phyloP scores from a whole-genome alignment of 192 early-diverging fungal genomes.

The Mortierella claussenii region DNA sequence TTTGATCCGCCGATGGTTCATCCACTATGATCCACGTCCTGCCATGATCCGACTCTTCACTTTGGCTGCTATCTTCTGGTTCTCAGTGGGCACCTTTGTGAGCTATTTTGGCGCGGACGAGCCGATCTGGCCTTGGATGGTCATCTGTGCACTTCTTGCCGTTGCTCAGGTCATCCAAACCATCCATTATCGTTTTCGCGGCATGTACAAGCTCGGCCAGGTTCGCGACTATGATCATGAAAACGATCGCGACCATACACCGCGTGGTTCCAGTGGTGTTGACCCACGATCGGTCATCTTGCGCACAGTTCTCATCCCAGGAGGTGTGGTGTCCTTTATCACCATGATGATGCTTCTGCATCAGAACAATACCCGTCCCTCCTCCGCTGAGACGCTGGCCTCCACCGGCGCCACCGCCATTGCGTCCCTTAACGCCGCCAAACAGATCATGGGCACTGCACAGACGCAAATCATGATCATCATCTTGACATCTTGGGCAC shows the following conservation, averaged over 20 bases:
- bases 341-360: constrained; percentile 63
- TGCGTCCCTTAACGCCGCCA: constrained; percentile 28
- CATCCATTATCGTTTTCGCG: constrained; percentile 39
- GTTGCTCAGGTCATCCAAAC: constrained; percentile 56
- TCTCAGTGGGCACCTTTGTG: constrained; percentile 58
- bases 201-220: constrained; percentile 10
- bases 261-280: constrained; percentile 8
- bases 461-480: constrained; percentile 62
- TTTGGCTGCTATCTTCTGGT: constrained; percentile 64
- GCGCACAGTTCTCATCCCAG: constrained; percentile 57
- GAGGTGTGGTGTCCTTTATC: constrained; percentile 60
- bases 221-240: background rate
- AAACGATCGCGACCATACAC: background rate
- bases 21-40: constrained; percentile 63
- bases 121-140: constrained; percentile 69
- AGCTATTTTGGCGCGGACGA: constrained; percentile 64
- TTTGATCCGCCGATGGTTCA: constrained; percentile 67
- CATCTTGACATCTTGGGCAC: constrained; percentile 67
- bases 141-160: constrained; percentile 57
- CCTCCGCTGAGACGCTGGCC: constrained; percentile 30
- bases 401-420: constrained; percentile 36
- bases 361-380: constrained; percentile 57
- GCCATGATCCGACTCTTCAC: constrained; percentile 63
- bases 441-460: constrained; percentile 38
- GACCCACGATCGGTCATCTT: constrained; percentile 26